Conservation (phyloP, 352 stramenopile species). For the Globisporangium nagaii region DNA sequence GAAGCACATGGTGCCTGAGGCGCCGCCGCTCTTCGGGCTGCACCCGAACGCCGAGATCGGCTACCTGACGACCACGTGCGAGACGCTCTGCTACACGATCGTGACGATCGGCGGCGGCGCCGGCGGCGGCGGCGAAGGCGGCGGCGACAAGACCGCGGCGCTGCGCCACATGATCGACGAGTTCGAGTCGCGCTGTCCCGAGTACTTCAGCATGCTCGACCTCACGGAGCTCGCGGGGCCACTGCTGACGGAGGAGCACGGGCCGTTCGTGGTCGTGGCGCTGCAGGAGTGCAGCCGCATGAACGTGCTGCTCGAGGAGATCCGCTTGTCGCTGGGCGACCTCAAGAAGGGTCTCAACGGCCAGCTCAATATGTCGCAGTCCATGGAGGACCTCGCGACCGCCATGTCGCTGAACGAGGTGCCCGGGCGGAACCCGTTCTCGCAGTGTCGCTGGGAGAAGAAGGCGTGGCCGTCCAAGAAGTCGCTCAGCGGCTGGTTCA, state of each 20-base stretch:
- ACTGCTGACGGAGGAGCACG: conserved; percentile 83
- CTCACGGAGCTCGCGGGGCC: conserved; percentile 85
- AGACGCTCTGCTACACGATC: conserved; percentile 92
- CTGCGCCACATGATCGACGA: conserved; percentile 89
- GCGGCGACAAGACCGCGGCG: conserved; percentile 64
- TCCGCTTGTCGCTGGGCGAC: conserved; percentile 87
- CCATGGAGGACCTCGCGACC: conserved; percentile 92
- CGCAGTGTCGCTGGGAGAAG: conserved; percentile 94
- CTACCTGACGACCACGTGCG: conserved; percentile 91
- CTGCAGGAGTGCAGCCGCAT: conserved; percentile 94
- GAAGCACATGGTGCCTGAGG: conserved; percentile 91
- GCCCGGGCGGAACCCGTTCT: conserved; percentile 93
- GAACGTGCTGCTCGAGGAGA: conserved; percentile 92
- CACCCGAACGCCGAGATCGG: conserved; percentile 95
- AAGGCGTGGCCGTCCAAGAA: conserved; percentile 95
- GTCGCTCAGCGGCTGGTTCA: conserved; percentile 88
- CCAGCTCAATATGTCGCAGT: conserved; percentile 94
- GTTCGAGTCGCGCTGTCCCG: conserved; percentile 85
- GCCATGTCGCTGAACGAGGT: conserved; percentile 93
- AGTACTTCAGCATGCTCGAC: conserved; percentile 91
- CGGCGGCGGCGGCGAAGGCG: conserved; percentile 46
- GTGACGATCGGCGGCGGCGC: conserved; percentile 85
- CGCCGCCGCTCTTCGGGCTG: conserved; percentile 90
- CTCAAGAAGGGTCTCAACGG: conserved; percentile 95
- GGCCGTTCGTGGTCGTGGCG: conserved; percentile 92